phyloP scores from a whole-genome alignment of 2,329 filamentous ascomycete genomes.

The Blumeria hordei region DNA sequence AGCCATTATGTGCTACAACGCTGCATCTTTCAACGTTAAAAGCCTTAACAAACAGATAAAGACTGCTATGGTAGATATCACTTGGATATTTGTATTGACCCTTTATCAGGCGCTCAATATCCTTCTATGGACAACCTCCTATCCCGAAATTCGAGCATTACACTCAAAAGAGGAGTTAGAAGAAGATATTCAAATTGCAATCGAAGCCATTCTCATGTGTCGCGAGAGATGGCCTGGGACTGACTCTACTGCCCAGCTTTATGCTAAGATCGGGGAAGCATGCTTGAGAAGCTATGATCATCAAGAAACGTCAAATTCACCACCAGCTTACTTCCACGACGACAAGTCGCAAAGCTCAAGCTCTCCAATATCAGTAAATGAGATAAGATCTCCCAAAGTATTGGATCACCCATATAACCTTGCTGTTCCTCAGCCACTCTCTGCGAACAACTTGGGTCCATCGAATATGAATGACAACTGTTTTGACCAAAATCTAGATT shows the following conservation, averaged over 20 bases:
- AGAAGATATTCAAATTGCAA: conserved; percentile 43
- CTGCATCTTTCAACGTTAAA: conserved; percentile 57
- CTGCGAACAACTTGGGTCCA: conserved; percentile 16
- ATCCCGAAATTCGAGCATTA: conserved; percentile 51
- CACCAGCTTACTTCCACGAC: conserved; percentile 17
- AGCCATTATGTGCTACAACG: conserved; percentile 61
- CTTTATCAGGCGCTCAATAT: conserved; percentile 86
- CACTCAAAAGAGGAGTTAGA: conserved; percentile 56
- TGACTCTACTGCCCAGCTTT: conserved; percentile 60
- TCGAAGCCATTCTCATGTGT: conserved; percentile 58
- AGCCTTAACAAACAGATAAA: conserved; percentile 62
- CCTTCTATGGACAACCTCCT: conserved; percentile 76
- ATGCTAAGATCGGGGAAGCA: conserved; percentile 61
- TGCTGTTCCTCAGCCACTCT: conserved; percentile 17
- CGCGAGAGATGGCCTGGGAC: conserved; percentile 84
- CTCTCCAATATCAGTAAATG: conserved; percentile 16
- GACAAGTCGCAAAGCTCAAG: not conserved
- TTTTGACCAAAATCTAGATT: conserved; percentile 29
- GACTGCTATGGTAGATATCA: conserved; percentile 54
- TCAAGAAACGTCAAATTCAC: conserved; percentile 22
- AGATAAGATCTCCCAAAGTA: conserved; percentile 23
- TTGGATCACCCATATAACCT: conserved; percentile 19
- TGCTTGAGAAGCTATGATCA: conserved; percentile 72
- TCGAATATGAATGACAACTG: conserved; percentile 28
- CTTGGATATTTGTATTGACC: conserved; percentile 77